phyloP scores from a whole-genome alignment of 2,329 filamentous ascomycete genomes.

The Neofusicoccum sp. region DNA sequence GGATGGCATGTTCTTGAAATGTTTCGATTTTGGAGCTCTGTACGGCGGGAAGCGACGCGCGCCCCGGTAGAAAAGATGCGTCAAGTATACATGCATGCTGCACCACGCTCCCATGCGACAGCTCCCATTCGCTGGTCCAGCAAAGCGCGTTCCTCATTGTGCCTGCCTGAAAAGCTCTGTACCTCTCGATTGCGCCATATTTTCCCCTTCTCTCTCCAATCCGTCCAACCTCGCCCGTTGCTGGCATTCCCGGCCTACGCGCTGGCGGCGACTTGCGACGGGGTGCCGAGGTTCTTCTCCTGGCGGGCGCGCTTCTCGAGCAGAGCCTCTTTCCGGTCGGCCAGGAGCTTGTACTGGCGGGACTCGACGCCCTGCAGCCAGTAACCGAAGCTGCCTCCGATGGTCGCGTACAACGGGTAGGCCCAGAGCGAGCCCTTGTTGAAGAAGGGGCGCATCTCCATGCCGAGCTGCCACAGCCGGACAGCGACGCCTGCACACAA shows the following conservation, averaged over 20 bases:
- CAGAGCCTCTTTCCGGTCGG: conserved; percentile 74
- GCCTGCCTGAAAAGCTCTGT: not conserved
- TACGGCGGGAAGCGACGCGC: not conserved
- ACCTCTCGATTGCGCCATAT: not conserved
- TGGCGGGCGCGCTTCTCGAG: conserved; percentile 81
- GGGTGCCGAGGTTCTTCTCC: conserved; percentile 7
- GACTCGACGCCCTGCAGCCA: conserved; percentile 91
- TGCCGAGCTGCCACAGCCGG: conserved; percentile 93
- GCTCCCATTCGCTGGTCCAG: not conserved
- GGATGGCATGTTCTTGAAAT: not conserved
- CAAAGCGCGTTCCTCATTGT: not conserved
- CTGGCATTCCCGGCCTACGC: not conserved
- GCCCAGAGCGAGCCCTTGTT: conserved; percentile 80
- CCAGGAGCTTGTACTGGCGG: conserved; percentile 72
- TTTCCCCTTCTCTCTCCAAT: not conserved
- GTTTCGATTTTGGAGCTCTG: not conserved
- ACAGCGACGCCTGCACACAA: conserved; percentile 72
- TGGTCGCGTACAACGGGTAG: conserved; percentile 83
- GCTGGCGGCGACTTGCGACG: not conserved
- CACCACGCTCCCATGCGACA: not conserved
- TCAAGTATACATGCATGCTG: not conserved
- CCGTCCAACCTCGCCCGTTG: not conserved
- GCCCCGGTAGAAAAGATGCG: not conserved
- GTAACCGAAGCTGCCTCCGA: conserved; percentile 92
- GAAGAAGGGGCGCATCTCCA: conserved; percentile 97